Evolutionary conservation across 805 yeast species (phyloP).

Genomic region (Ogataea philodendri): DNA sequence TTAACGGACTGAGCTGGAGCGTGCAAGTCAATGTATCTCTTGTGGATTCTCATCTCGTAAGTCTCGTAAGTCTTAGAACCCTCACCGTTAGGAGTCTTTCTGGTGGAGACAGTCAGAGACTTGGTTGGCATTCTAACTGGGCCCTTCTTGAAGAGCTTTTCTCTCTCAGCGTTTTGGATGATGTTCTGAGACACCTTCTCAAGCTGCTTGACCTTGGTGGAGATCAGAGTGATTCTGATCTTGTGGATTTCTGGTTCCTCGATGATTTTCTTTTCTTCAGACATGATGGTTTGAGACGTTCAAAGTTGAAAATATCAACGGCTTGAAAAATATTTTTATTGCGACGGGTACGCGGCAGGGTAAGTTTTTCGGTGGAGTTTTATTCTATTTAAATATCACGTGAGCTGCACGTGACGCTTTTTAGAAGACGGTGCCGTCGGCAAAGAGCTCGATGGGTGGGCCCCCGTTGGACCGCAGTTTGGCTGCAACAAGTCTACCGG

Average conservation of each 20-base stretch:
- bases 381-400: no score
- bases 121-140: constrained; percentile 99
- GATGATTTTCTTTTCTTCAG: constrained; percentile 79
- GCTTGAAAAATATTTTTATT: constrained; percentile 6
- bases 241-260: constrained; percentile 83
- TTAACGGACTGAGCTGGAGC: constrained; percentile 92
- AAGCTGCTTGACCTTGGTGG: constrained; percentile 97
- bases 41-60: constrained; percentile 99
- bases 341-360: not conserved
- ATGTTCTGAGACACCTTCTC: constrained; percentile 94
- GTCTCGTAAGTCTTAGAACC: constrained; percentile 99
- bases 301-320: constrained; percentile 27
- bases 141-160: constrained; percentile 90
- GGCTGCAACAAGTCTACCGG: constrained; percentile 61
- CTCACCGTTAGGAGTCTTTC: constrained; percentile 99
- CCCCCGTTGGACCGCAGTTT: constrained; percentile 48
- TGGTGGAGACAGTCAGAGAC: constrained; percentile 96
- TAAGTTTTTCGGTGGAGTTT: not conserved
- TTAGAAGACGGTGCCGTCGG: constrained; percentile 66
- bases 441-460: constrained; percentile 60
- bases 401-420: constrained; percentile 8
- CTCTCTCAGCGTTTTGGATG: constrained; percentile 79
- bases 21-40: constrained; percentile 97
- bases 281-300: constrained; percentile 53
- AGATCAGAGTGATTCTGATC: constrained; percentile 98